phyloP scores from a whole-genome alignment of 2,329 filamentous ascomycete genomes.

The Diatrype stigma region DNA sequence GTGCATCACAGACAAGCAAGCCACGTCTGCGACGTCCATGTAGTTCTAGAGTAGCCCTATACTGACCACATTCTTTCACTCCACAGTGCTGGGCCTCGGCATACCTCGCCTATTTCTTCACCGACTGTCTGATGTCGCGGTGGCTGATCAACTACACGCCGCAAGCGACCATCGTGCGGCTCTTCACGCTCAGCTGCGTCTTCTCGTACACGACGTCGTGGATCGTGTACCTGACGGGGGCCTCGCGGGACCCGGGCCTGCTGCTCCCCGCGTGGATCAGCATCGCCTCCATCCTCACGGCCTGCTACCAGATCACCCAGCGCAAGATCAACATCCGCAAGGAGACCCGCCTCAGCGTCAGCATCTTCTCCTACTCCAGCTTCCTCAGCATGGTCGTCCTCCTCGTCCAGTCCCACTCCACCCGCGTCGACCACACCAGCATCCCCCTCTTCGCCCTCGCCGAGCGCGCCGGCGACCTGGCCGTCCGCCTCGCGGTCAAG shows the following conservation, averaged over 20 bases:
- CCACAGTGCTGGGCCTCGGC: conserved; percentile 68
- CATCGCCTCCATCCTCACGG: conserved; percentile 69
- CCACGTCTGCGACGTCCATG: too few relatives aligned
- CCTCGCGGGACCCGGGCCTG: conserved; percentile 64
- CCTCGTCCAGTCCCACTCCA: conserved; percentile 62
- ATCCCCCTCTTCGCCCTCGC: conserved; percentile 20
- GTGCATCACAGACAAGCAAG: background rate
- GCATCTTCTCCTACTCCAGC: conserved; percentile 71
- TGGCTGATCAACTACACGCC: conserved; percentile 85
- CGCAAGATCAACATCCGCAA: conserved; percentile 76
- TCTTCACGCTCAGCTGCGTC: conserved; percentile 68
- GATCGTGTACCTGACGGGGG: conserved; percentile 66
- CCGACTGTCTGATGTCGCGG: conserved; percentile 78
- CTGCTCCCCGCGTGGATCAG: conserved; percentile 74
- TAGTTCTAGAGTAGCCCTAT: too few relatives aligned
- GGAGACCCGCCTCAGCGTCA: conserved; percentile 72
- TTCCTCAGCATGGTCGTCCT: conserved; percentile 72
- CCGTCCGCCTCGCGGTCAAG: conserved; percentile 18
- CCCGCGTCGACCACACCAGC: conserved; percentile 56
- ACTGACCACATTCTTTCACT: conserved; percentile 1
- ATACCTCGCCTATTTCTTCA: conserved; percentile 78
- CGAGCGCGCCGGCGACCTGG: conserved; percentile 16
- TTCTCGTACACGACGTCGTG: conserved; percentile 73
- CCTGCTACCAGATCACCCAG: conserved; percentile 72
- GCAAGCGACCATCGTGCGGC: conserved; percentile 73